phyloP scores from a whole-genome alignment of 352 stramenopile genomes.

The Phytopythium boreale region DNA sequence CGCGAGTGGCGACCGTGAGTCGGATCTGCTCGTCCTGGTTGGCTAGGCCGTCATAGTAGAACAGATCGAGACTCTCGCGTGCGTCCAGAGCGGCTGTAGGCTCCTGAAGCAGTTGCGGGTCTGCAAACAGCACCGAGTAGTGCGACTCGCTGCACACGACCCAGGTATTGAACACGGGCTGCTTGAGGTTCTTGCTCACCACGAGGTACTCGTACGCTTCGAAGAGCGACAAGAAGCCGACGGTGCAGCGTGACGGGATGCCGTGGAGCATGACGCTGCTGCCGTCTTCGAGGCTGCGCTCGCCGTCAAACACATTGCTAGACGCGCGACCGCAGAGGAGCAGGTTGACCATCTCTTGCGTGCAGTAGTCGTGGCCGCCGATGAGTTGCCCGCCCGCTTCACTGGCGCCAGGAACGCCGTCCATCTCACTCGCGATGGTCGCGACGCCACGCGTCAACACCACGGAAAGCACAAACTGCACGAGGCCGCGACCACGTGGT shows the following conservation, averaged over 20 bases:
- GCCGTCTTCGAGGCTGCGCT: constrained; percentile 75
- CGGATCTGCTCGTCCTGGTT: constrained; percentile 87
- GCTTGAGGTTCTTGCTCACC: constrained; percentile 82
- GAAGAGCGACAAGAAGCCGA: constrained; percentile 92
- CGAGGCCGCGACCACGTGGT: constrained; percentile 57
- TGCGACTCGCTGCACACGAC: constrained; percentile 92
- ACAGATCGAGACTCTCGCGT: constrained; percentile 57
- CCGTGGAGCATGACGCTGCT: constrained; percentile 71
- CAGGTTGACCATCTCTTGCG: constrained; percentile 96
- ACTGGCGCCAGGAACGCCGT: constrained; percentile 45
- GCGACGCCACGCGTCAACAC: constrained; percentile 60
- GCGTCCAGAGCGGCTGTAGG: constrained; percentile 23
- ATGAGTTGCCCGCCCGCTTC: constrained; percentile 63
- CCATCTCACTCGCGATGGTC: constrained; percentile 81
- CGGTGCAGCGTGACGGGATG: constrained; percentile 38
- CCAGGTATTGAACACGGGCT: constrained; percentile 76
- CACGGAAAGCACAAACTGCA: constrained; percentile 69
- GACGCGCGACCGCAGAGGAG: constrained; percentile 90
- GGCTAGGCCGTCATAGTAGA: constrained; percentile 87
- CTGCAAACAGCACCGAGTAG: constrained; percentile 87
- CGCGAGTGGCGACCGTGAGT: constrained; percentile 44
- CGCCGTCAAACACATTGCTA: constrained; percentile 95
- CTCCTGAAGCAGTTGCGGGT: constrained; percentile 21
- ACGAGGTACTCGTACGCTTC: constrained; percentile 89
- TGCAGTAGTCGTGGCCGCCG: constrained; percentile 86